These are phyloP conservation scores for Rhodocollybia butyracea DNA, from an alignment of 768 basidiomycete genomes.

Conservation along the genomic window DNA sequence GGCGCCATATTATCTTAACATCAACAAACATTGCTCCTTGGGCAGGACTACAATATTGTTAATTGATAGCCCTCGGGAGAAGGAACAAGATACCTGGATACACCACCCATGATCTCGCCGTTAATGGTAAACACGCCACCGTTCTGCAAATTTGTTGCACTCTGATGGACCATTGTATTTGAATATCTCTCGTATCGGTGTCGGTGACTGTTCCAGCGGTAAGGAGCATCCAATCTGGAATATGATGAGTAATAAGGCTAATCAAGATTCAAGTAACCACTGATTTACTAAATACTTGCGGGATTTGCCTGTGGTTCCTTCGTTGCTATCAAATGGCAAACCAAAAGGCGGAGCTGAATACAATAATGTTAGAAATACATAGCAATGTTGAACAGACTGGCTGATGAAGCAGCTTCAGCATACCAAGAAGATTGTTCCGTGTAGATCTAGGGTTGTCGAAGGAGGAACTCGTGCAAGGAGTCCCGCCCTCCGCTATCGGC, in stretches of 20 bases:
- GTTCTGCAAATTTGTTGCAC: background rate
- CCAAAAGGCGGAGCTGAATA: constrained; percentile 4
- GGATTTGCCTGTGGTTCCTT: constrained; percentile 3
- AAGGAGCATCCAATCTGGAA: constrained; percentile 8
- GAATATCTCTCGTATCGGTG: background rate
- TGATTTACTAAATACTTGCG: background rate
- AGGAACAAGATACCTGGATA: background rate
- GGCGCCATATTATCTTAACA: constrained; percentile 3
- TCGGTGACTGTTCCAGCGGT: constrained; percentile 2
- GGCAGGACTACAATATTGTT: constrained; percentile 4
- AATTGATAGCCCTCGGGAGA: background rate
- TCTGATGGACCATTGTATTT: constrained; percentile 5
- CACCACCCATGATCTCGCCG: background rate
- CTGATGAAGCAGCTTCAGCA: background rate
- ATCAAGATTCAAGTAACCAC: no score
- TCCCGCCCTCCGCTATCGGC: no score
- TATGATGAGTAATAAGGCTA: no score
- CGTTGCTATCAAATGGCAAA: background rate
- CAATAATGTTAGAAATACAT: no score
- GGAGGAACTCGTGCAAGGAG: no score
- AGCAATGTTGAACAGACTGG: background rate
- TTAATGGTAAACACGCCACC: constrained; percentile 1
- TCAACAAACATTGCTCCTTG: constrained; percentile 8
- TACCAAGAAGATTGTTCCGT: background rate
- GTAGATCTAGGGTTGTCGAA: constrained; percentile 5